Conservation (phyloP, 495 filamentous ascomycete genomes). For the Neurospora hispaniola region DNA sequence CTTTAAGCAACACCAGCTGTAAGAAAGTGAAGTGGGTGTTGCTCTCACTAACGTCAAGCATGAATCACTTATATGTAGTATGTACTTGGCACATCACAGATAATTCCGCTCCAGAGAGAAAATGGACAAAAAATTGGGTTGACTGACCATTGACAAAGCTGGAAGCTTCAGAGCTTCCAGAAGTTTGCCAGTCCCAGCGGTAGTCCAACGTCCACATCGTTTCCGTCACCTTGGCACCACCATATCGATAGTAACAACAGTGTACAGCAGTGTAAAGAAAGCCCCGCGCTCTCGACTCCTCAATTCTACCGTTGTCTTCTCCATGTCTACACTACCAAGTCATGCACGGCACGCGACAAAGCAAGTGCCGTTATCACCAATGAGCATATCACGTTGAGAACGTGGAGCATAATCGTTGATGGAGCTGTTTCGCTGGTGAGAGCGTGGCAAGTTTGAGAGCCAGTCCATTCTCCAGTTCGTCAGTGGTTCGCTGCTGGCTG, state of each 20-base stretch:
- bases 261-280: not conserved
- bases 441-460: not conserved
- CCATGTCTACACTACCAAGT: not conserved
- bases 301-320: not conserved
- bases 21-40: not conserved
- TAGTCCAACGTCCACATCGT: not conserved
- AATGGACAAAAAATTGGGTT: not conserved
- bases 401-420: not conserved
- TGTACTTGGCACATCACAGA: not conserved
- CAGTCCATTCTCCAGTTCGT: not conserved
- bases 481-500: not conserved
- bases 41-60: not conserved
- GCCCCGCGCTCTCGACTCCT: not conserved
- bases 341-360: not conserved
- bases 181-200: not conserved
- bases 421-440: not conserved
- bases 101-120: not conserved
- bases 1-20: not conserved
- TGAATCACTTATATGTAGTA: not conserved
- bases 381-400: not conserved
- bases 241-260: not conserved
- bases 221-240: not conserved
- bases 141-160: not conserved
- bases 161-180: not conserved
- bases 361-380: not conserved